Base-by-base conservation (phyloP, 1,284 basidiomycete species). In the Earliella scabrosa region DNA sequence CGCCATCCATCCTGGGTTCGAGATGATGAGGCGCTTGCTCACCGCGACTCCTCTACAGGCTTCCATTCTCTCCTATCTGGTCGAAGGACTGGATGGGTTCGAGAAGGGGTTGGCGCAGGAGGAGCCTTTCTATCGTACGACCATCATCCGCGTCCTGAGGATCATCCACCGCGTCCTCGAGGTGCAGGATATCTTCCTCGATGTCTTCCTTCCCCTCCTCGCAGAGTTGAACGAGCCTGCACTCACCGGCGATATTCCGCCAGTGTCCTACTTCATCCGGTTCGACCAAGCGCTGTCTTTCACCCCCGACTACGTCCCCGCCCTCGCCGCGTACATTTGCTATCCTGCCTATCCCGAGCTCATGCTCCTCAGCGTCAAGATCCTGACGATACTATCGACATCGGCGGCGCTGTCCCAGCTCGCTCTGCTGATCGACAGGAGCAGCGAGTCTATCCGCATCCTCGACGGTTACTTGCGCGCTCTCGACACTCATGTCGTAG, bases 101-200 rank as follows among this genome's bases (percentile, higher is more conserved):
- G 92, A 93, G 63, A 85, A 84, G 63, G 83, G 83, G 11, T 73
- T 88, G 9, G 82, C 86, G 0, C 80, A 85, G 10, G 85, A 89
- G 49, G 86, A 92, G 66, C 82, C 83, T 0, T 85, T 78, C 70
- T 94, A 90, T 75, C 82, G 81, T 35, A 82, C 81, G 52, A 93
- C 92, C 4, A 88, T 98, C 58, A 77, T 88, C 26, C 87, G 92
- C 16, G 85, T 93, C 4, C 76, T 99, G 40, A 82, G 95, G 57
- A 95, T 97, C 63, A 80, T 95, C 26, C 83, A 89, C 61, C 86
- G 94, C 2, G 83, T 93, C 0, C 77, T 98, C 52, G 90, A 93
- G 54, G 81, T 95, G 29, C 95, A 98, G 70, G 87, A 92, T 50
- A 82, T 93, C 49, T 98, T 97, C 77, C 79, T 95, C 43, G 94